These are phyloP conservation scores for Fraxinus nigra DNA, from an alignment of 305 asterid species.

Conservation along the genomic window DNA sequence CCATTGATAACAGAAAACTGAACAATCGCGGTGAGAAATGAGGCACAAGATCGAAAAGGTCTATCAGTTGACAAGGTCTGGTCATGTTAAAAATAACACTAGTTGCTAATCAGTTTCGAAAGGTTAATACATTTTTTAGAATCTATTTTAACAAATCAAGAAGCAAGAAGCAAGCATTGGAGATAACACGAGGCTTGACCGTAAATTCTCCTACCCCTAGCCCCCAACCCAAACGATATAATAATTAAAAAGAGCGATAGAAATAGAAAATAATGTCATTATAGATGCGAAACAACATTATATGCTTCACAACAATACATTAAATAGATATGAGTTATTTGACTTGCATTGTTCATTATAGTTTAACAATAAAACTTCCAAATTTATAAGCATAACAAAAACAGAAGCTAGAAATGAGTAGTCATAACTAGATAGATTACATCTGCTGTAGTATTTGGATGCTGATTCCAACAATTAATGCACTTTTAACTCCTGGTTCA, in stretches of 20 bases:
- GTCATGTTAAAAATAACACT: neutral
- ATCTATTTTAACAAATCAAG: neutral
- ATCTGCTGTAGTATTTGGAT: constrained; percentile 82
- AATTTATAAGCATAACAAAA: no score
- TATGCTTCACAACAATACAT: neutral
- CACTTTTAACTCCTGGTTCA: constrained; percentile 80
- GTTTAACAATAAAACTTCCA: neutral
- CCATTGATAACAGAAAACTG: constrained; percentile 91
- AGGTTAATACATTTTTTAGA: neutral
- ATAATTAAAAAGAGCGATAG: neutral
- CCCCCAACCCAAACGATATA: neutral
- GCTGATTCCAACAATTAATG: constrained; percentile 72
- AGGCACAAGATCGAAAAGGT: neutral
- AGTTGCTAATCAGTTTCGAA: neutral
- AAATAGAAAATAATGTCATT: neutral
- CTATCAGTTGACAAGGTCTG: no score
- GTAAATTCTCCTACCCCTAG: neutral
- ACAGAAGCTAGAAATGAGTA: neutral
- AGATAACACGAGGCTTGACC: neutral
- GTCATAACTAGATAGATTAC: neutral
- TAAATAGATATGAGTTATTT: neutral
- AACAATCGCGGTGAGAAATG: constrained; percentile 18
- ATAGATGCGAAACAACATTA: neutral
- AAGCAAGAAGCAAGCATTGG: neutral
- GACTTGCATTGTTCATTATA: neutral